Base-by-base conservation (phyloP, 1,139 yeast species). In the Suzukiozyma palmioleophila region DNA sequence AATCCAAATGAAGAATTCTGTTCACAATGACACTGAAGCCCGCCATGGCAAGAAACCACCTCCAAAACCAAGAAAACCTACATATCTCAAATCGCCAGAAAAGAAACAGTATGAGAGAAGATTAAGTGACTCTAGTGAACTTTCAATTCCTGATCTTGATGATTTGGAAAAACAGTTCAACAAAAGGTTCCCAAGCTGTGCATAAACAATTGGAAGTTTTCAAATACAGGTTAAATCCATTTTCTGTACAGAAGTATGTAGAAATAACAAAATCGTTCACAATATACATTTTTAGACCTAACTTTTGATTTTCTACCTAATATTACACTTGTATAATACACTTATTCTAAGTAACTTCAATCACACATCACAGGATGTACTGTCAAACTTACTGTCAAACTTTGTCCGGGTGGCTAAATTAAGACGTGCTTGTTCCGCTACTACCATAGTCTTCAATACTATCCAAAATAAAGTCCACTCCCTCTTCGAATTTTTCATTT, bases 401-500 rank as follows among this genome's bases (percentile, higher is more conserved):
- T 18, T 18, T 4, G 22, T 18, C 7, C 22, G 22, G 22, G 22
- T 18, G 22, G 22, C 7, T 18, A 7, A 18, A 18, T 28, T 28
- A 13, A 14, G 31, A 28, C 24, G 41, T 48, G 33, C 47, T 47
- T 36, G 53, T 56, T 18, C 55, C 59, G 21, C 60, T 53, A 15
- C 59, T 54, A 21, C 64, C 58, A 37, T 55, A 66, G 29, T 77
- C 81, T 51, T 79, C 85, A 36, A 87, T 68, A 3, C 90, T 77
- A 53, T 88, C 96, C 47, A 85, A 67, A 27, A 88, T 75, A 55
- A 87, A 88, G 53, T 86, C 96, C 14, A 84, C 73, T 1, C 90
- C 88, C 57, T 89, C 97, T 39, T 85, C 89, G 50, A 86, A 85
- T 53, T 89, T 71, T 57, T 88, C 97, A 45, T 81, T 81, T 28